A percentile compares a stretch with the other conserved stretches of the same genome.
These are phyloP conservation scores for Phyllosticta citriasiana DNA, from an alignment of 2,329 filamentous ascomycete species.

Conservation along the genomic window DNA sequence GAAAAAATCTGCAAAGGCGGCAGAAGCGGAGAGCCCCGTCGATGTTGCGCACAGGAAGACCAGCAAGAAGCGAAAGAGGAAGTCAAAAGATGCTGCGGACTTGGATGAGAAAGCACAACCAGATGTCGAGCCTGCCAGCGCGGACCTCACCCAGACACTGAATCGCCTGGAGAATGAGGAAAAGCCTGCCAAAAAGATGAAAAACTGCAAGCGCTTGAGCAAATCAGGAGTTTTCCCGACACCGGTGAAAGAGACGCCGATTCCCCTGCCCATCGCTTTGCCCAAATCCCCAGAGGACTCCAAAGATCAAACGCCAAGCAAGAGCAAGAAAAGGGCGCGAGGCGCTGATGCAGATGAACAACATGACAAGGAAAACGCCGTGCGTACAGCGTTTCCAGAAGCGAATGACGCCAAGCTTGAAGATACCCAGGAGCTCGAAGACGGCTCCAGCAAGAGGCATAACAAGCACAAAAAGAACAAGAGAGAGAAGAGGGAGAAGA, in stretches of 20 bases:
- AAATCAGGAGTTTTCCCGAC: not conserved
- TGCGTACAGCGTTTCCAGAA: not conserved
- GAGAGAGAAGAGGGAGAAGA: not conserved
- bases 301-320: not conserved
- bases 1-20: not conserved
- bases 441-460: not conserved
- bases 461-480: not conserved
- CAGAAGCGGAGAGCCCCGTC: not conserved
- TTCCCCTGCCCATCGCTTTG: not conserved
- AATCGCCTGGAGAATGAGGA: not conserved
- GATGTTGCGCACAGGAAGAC: not conserved
- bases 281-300: not conserved
- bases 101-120: not conserved
- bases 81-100: not conserved
- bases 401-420: not conserved
- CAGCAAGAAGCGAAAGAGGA: slow-evolving; percentile 9
- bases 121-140: not conserved
- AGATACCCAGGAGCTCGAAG: not conserved
- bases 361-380: not conserved
- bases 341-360: not conserved
- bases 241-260: slow-evolving; percentile 1
- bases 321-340: slow-evolving; percentile 3
- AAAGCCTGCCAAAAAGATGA: slow-evolving; percentile 5
- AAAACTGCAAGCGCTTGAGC: not conserved
- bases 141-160: not conserved